These are phyloP conservation scores for Penicillium sp. DNA, from an alignment of 2,329 filamentous ascomycete species.

Conservation along the genomic window DNA sequence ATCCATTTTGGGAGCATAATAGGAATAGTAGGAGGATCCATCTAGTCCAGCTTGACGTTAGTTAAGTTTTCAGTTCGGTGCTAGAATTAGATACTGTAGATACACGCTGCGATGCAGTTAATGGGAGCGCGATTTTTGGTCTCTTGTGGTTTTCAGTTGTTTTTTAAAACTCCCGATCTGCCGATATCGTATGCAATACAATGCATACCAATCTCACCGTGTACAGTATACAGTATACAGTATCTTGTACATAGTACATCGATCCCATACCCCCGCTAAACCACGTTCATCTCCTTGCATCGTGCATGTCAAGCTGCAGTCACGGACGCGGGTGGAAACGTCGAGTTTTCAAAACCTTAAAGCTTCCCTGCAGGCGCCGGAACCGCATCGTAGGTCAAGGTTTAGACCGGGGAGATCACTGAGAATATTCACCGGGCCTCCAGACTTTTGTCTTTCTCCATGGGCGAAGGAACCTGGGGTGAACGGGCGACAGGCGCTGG, in stretches of 20 bases:
- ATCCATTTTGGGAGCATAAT: neutral
- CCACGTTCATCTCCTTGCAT: slow-evolving; percentile 24
- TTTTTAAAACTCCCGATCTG: neutral
- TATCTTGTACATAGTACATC: neutral
- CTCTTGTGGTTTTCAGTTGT: too few species aligned
- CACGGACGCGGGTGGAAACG: slow-evolving; percentile 3
- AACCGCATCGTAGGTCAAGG: slow-evolving; percentile 6
- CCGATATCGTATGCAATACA: neutral
- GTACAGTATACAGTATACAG: neutral
- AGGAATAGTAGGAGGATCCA: neutral
- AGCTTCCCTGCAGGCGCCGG: slow-evolving; percentile 19
- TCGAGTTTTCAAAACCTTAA: slow-evolving; percentile 16
- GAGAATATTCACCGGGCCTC: slow-evolving; percentile 1
- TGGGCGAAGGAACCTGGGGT: slow-evolving; percentile 19
- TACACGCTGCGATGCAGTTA: neutral
- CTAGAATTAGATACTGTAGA: neutral
- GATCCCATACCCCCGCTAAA: slow-evolving; percentile 1
- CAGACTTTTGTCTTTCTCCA: slow-evolving; percentile 12
- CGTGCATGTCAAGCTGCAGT: slow-evolving; percentile 3
- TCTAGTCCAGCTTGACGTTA: neutral
- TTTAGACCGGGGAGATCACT: neutral
- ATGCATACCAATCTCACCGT: neutral
- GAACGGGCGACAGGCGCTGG: slow-evolving; percentile 13
- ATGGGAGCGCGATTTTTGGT: neutral
- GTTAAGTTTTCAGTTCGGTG: neutral